Evolutionary conservation across 805 yeast species (phyloP).

Genomic region (Hanseniaspora lachancei): DNA sequence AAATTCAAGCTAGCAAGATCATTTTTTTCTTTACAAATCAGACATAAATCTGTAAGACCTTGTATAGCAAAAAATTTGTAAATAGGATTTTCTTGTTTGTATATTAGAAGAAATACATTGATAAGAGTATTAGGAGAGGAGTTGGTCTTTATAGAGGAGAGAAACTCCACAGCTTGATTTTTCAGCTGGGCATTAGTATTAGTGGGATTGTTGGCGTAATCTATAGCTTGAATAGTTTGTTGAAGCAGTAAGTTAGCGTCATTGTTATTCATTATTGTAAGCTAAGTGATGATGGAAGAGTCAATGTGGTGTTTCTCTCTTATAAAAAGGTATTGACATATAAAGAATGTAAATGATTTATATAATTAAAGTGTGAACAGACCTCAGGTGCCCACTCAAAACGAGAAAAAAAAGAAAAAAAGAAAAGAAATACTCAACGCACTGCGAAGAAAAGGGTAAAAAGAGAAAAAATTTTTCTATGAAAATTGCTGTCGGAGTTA

Average conservation of each 20-base stretch:
- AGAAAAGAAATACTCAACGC: neutral
- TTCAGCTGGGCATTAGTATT: slow-evolving; percentile 44
- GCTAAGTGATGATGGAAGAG: no score
- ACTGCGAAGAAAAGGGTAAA: neutral
- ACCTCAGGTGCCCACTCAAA: neutral
- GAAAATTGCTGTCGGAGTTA: neutral
- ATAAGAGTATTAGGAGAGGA: slow-evolving; percentile 18
- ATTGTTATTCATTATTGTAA: neutral
- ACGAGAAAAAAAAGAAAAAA: neutral
- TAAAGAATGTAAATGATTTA: no score
- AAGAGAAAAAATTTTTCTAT: neutral
- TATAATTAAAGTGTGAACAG: no score
- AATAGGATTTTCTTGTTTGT: slow-evolving; percentile 18
- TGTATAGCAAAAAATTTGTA: slow-evolving; percentile 26
- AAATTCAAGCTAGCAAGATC: slow-evolving; percentile 16
- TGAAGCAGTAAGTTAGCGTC: slow-evolving; percentile 6
- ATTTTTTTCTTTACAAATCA: slow-evolving; percentile 10
- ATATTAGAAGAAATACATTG: neutral
- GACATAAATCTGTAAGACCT: slow-evolving; percentile 21
- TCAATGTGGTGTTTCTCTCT: no score
- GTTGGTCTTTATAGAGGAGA: slow-evolving; percentile 22
- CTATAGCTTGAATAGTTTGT: slow-evolving; percentile 81
- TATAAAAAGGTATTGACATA: no score
- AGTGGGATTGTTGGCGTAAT: slow-evolving; percentile 61
- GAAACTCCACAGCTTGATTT: slow-evolving; percentile 36